These are phyloP conservation scores for Pythium plurisporium DNA, from an alignment of 352 stramenopile genomes.

Conservation along the genomic window DNA sequence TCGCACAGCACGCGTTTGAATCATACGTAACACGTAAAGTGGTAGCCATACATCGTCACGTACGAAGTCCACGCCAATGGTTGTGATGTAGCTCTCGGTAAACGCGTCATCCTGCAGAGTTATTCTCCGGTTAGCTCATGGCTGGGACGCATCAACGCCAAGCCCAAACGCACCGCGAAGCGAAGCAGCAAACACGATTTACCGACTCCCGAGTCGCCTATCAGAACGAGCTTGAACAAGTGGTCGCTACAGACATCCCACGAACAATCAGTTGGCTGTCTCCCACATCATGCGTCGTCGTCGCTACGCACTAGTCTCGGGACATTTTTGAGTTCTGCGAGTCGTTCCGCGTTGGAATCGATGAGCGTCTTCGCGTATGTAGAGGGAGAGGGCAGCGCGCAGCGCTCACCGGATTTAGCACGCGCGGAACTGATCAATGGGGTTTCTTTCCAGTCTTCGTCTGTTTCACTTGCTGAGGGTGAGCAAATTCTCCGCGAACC, in stretches of 20 bases:
- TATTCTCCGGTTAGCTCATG: neutral
- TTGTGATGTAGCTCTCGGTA: conserved; percentile 97
- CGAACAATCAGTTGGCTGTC: neutral
- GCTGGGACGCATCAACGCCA: neutral
- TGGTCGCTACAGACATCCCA: conserved; percentile 69
- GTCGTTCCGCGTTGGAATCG: neutral
- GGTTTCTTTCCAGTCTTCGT: conserved; percentile 17
- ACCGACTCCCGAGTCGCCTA: conserved; percentile 97
- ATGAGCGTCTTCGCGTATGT: neutral
- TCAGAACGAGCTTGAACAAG: conserved; percentile 98
- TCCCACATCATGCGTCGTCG: neutral
- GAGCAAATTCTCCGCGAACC: conserved; percentile 17
- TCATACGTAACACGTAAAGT: no score
- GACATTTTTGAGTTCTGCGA: conserved; percentile 43
- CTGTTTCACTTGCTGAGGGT: conserved; percentile 18
- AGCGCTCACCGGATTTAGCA: conserved; percentile 3
- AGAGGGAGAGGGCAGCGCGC: neutral
- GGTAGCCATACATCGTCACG: no score
- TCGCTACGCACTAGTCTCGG: conserved; percentile 68
- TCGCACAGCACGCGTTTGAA: no score
- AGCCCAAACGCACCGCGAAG: conserved; percentile 85
- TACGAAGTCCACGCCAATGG: conserved; percentile 94
- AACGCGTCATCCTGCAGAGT: conserved; percentile 91
- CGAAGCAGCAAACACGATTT: conserved; percentile 98
- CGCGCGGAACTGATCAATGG: no score